Conservation (phyloP, 805 yeast species). For the Phaffomyces antillensis region DNA sequence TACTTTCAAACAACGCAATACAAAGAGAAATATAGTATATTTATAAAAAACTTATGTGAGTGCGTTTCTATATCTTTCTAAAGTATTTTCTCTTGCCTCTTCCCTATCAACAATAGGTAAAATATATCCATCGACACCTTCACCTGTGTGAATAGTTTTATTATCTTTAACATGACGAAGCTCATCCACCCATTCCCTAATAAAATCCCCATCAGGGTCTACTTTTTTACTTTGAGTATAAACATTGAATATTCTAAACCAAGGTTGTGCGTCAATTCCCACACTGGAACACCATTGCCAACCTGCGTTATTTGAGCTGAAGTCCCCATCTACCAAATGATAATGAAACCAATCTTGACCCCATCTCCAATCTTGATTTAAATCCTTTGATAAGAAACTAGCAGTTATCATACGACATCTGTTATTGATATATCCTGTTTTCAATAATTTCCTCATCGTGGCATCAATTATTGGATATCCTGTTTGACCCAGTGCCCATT, state of each 20-base stretch:
- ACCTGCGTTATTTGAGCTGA: slow-evolving; percentile 49
- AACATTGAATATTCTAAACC: slow-evolving; percentile 49
- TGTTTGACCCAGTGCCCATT: slow-evolving; percentile 48
- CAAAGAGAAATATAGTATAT: not conserved
- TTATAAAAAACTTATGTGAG: slow-evolving; percentile 6
- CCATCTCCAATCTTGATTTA: slow-evolving; percentile 47
- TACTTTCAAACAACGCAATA: too few species aligned
- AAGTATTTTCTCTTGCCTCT: slow-evolving; percentile 34
- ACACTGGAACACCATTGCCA: slow-evolving; percentile 51
- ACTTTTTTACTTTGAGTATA: slow-evolving; percentile 41
- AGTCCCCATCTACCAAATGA: slow-evolving; percentile 44
- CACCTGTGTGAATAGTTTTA: slow-evolving; percentile 23
- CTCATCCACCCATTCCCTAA: slow-evolving; percentile 45
- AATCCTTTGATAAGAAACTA: slow-evolving; percentile 42
- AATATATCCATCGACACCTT: slow-evolving; percentile 31
- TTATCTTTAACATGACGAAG: slow-evolving; percentile 21
- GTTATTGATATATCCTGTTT: slow-evolving; percentile 49
- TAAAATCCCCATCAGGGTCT: slow-evolving; percentile 40
- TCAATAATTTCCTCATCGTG: slow-evolving; percentile 43
- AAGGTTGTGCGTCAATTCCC: slow-evolving; percentile 51
- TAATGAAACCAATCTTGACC: slow-evolving; percentile 47
- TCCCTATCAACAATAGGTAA: slow-evolving; percentile 38
- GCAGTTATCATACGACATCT: slow-evolving; percentile 49
- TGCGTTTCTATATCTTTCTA: slow-evolving; percentile 35
- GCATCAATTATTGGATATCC: slow-evolving; percentile 56